phyloP scores from a whole-genome alignment of 371 early-diverging fungal species.

The Umbelopsis sp. region DNA sequence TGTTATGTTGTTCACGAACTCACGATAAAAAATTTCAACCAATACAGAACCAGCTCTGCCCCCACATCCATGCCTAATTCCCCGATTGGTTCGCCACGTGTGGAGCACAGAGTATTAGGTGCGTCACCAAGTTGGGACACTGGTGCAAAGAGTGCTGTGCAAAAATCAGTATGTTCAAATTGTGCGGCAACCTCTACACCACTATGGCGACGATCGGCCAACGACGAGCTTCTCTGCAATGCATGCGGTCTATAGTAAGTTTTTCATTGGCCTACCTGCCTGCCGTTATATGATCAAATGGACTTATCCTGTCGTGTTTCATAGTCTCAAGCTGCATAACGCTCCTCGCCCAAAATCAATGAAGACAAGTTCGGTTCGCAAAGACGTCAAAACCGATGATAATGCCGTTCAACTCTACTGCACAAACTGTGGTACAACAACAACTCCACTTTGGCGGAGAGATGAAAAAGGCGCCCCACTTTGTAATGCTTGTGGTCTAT shows the following conservation, averaged over 20 bases:
- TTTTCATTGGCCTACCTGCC: not conserved
- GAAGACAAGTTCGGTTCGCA: slow-evolving; percentile 38
- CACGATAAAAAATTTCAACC: not conserved
- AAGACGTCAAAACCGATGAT: slow-evolving; percentile 40
- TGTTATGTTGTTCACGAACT: too few species aligned
- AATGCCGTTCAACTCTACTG: slow-evolving; percentile 61
- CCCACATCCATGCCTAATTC: slow-evolving; percentile 32
- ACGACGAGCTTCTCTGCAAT: slow-evolving; percentile 89
- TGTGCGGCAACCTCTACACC: slow-evolving; percentile 92
- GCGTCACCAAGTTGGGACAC: slow-evolving; percentile 25
- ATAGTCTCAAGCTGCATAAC: slow-evolving; percentile 72
- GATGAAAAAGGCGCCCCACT: slow-evolving; percentile 79
- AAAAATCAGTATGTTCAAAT: slow-evolving; percentile 72
- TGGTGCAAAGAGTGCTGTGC: slow-evolving; percentile 8
- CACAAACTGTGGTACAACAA: slow-evolving; percentile 85
- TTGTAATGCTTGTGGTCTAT: slow-evolving; percentile 97
- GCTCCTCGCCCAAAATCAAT: slow-evolving; percentile 64
- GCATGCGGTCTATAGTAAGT: slow-evolving; percentile 90
- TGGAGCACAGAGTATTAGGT: slow-evolving; percentile 22
- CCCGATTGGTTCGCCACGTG: slow-evolving; percentile 20
- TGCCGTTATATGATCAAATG: not conserved
- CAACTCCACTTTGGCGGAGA: slow-evolving; percentile 95
- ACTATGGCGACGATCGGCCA: slow-evolving; percentile 90
- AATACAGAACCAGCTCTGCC: slow-evolving; percentile 23
- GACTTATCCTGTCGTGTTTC: not conserved